These are phyloP conservation scores for Umbelopsis sp. DNA, from an alignment of 192 early-diverging fungal species.

Conservation along the genomic window DNA sequence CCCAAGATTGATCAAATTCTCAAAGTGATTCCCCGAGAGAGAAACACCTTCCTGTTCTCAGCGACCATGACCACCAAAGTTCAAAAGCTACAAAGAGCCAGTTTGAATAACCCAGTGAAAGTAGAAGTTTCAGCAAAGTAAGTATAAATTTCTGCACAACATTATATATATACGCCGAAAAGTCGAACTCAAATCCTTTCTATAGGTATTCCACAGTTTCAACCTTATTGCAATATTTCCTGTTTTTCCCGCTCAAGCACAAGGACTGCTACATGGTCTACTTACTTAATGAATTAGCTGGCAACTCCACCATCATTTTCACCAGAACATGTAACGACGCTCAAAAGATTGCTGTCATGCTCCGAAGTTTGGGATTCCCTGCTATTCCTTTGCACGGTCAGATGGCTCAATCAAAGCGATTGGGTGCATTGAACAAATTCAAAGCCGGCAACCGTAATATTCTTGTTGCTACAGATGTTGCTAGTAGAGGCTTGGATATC, in stretches of 20 bases:
- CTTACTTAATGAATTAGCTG: constrained; percentile 92
- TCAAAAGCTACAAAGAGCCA: constrained; percentile 92
- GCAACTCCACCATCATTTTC: constrained; percentile 91
- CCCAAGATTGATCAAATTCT: constrained; percentile 96
- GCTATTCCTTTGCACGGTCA: constrained; percentile 95
- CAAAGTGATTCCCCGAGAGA: constrained; percentile 88
- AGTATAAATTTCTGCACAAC: constrained; percentile 2
- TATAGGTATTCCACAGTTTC: constrained; percentile 88
- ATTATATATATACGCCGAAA: background rate
- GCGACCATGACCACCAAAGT: constrained; percentile 99
- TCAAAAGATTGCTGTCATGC: constrained; percentile 82
- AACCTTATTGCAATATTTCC: constrained; percentile 92
- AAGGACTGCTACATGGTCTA: constrained; percentile 95
- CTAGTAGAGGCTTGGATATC: constrained; percentile 91
- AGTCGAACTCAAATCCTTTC: background rate
- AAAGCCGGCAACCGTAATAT: constrained; percentile 87
- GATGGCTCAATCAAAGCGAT: constrained; percentile 88
- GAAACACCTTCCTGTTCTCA: constrained; percentile 93
- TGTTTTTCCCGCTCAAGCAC: constrained; percentile 95
- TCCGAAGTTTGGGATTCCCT: constrained; percentile 92
- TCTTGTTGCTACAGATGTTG: constrained; percentile 95
- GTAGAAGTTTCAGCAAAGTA: constrained; percentile 93
- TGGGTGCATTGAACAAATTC: constrained; percentile 94
- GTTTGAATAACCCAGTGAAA: constrained; percentile 90
- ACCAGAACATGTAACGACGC: constrained; percentile 87